Percentiles rank a stretch among this genome's conserved stretches.
phyloP scores from a whole-genome alignment of 805 yeast genomes.

The Kregervanrija fluxuum region DNA sequence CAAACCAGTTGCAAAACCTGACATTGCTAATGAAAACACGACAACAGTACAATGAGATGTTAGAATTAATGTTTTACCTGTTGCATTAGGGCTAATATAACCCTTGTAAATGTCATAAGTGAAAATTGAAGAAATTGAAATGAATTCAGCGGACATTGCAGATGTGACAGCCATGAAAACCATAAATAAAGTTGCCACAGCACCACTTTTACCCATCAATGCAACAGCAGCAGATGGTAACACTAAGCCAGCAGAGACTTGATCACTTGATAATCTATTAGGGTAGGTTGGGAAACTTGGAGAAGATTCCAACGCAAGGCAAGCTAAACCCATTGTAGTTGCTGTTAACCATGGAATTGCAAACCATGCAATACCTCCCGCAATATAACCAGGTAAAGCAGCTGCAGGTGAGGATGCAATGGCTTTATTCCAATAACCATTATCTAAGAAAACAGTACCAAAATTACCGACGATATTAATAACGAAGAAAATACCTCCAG shows the following conservation, averaged over 20 bases:
- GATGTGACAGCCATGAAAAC: conserved; percentile 91
- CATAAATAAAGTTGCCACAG: conserved; percentile 70
- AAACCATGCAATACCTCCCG: conserved; percentile 89
- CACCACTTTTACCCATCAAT: conserved; percentile 81
- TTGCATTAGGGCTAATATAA: conserved; percentile 72
- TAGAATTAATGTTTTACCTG: conserved; percentile 62
- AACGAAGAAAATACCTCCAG: conserved; percentile 86
- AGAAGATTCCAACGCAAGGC: conserved; percentile 60
- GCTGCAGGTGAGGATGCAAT: conserved; percentile 72
- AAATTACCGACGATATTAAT: conserved; percentile 85
- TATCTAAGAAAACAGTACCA: conserved; percentile 82
- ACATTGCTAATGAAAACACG: conserved; percentile 53
- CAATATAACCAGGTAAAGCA: conserved; percentile 78
- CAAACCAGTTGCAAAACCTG: conserved; percentile 77
- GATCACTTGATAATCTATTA: conserved; percentile 50
- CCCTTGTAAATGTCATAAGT: conserved; percentile 82
- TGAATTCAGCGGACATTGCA: conserved; percentile 86
- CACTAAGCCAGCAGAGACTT: conserved; percentile 76
- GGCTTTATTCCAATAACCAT: conserved; percentile 86
- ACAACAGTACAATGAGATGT: conserved; percentile 65
- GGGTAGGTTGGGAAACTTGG: conserved; percentile 82
- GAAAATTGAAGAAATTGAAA: conserved; percentile 78
- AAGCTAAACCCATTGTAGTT: conserved; percentile 83
- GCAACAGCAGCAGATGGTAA: conserved; percentile 78
- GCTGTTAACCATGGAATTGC: conserved; percentile 82